Conservation (phyloP, 129 eudicot genomes). For the Escallonia rubra region DNA sequence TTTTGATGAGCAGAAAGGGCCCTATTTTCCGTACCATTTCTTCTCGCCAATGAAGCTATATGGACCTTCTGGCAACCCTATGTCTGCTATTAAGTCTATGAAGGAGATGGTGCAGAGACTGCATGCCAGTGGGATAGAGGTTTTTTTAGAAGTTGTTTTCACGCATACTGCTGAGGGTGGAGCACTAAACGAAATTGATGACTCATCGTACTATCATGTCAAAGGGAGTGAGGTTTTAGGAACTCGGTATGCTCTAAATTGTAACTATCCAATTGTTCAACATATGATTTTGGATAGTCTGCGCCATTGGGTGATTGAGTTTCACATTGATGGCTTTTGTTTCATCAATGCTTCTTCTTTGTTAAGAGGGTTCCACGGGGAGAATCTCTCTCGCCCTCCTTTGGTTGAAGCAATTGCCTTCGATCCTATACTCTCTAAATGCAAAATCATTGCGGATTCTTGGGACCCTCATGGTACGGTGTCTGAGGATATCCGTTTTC, state of each 20-base stretch:
- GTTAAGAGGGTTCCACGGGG: constrained; percentile 59
- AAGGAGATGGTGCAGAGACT: constrained; percentile 87
- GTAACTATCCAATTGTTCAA: constrained; percentile 78
- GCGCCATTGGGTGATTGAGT: constrained; percentile 84
- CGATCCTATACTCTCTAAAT: constrained; percentile 81
- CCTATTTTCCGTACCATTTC: constrained; percentile 77
- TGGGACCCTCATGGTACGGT: constrained; percentile 46
- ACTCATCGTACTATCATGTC: constrained; percentile 37
- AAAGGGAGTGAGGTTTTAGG: constrained; percentile 11
- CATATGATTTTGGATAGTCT: constrained; percentile 79
- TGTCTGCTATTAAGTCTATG: constrained; percentile 43
- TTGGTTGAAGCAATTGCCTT: constrained; percentile 80
- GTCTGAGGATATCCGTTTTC: constrained; percentile 49
- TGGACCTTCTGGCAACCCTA: constrained; percentile 44
- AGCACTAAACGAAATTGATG: constrained; percentile 51
- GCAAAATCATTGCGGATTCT: constrained; percentile 71
- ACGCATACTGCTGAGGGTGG: constrained; percentile 55
- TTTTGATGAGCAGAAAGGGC: constrained; percentile 57
- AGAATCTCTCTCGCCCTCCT: constrained; percentile 85
- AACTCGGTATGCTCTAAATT: constrained; percentile 42
- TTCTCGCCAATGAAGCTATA: constrained; percentile 54
- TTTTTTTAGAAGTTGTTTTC: constrained; percentile 83
- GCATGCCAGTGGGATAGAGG: constrained; percentile 76
- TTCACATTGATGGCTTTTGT: constrained; percentile 86
- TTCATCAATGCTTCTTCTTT: constrained; percentile 67